phyloP scores from a whole-genome alignment of 2,329 filamentous ascomycete genomes.

The Sclerotinia borealis region DNA sequence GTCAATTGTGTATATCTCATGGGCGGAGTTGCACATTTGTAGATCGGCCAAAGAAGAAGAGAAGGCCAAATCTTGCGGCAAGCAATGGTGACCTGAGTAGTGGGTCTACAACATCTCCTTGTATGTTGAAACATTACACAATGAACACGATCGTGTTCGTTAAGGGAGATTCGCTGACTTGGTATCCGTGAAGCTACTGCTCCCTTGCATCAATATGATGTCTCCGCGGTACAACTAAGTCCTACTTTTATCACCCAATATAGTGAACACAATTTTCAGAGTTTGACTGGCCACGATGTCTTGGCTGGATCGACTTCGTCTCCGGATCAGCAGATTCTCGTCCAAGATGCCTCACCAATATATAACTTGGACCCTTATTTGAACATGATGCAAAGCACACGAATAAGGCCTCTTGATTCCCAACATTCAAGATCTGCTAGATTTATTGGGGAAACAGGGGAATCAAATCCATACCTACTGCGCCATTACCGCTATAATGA shows the following conservation, averaged over 20 bases:
- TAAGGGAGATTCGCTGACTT: conserved; percentile 15
- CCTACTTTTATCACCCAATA: conserved; percentile 28
- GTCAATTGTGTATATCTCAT: conserved; percentile 39
- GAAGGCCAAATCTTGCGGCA: conserved; percentile 23
- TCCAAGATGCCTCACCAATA: conserved; percentile 26
- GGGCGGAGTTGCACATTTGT: conserved; percentile 41
- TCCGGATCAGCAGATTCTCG: conserved; percentile 22
- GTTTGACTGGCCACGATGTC: conserved; percentile 23
- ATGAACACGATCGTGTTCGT: neutral
- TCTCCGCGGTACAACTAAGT: conserved; percentile 23
- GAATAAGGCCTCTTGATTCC: conserved; percentile 27
- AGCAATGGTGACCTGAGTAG: conserved; percentile 21
- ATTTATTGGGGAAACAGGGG: conserved; percentile 32
- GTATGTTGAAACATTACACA: conserved; percentile 14
- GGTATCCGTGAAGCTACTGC: conserved; percentile 17
- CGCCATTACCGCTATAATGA: conserved; percentile 29
- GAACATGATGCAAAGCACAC: conserved; percentile 24
- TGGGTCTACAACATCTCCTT: conserved; percentile 16
- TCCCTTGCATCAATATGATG: conserved; percentile 24
- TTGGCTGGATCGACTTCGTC: conserved; percentile 21
- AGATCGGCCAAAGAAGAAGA: conserved; percentile 34
- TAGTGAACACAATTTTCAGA: conserved; percentile 25
- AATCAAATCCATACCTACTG: conserved; percentile 31
- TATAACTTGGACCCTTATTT: conserved; percentile 28
- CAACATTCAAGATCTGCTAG: conserved; percentile 26